These are phyloP conservation scores for Fraxinus greggii DNA, from an alignment of 305 asterid species.

Conservation along the genomic window DNA sequence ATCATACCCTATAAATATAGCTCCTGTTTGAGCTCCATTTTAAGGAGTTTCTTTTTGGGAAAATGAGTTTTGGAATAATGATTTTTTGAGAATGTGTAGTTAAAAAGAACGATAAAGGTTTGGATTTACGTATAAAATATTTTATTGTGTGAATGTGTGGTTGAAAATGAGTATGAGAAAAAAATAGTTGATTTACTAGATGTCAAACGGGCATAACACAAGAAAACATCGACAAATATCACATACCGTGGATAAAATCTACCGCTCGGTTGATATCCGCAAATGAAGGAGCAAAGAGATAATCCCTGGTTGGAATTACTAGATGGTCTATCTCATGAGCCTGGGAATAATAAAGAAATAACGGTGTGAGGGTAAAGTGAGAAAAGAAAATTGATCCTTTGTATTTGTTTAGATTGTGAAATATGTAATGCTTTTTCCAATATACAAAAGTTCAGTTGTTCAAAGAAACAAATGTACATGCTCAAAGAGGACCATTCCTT, in stretches of 20 bases:
- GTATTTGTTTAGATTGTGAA: neutral
- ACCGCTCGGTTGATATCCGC: constrained; percentile 74
- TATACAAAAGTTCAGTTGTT: neutral
- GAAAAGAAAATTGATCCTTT: constrained; percentile 13
- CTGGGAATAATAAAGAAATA: constrained; percentile 41
- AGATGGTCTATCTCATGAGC: constrained; percentile 87
- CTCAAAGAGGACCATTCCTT: constrained; percentile 7
- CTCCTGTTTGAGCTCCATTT: no score
- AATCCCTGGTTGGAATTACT: constrained; percentile 93
- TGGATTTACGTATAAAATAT: no score
- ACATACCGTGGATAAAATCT: constrained; percentile 70
- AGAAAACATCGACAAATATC: neutral
- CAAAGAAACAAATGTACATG: neutral
- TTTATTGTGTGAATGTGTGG: no score
- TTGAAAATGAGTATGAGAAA: no score
- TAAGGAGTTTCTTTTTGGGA: no score
- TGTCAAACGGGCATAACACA: neutral
- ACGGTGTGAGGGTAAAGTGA: neutral
- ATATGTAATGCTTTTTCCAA: neutral
- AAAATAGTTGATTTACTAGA: no score
- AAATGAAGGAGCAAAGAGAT: constrained; percentile 91
- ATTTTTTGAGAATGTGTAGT: no score
- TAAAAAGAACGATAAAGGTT: no score
- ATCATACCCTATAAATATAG: neutral
- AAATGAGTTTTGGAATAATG: no score